Evolutionary conservation across 2,329 filamentous ascomycete species (phyloP), one percentile per base, ranked within the genome.

Genomic region (Colletotrichum spinosum): DNA sequence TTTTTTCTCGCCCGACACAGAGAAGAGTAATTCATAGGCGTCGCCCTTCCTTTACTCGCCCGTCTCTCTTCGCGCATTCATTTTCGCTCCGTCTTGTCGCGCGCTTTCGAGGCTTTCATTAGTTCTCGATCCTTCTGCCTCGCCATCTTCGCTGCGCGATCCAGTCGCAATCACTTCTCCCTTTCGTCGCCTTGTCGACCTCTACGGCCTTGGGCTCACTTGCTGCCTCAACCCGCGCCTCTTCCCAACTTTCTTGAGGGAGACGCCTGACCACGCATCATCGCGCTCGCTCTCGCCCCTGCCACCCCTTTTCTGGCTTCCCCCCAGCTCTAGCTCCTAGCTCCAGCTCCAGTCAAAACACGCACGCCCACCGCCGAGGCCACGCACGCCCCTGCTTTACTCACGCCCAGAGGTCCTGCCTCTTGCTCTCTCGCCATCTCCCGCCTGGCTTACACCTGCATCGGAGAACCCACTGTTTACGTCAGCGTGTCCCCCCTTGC

Each of bases 61-160:
- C 59, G 33, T 52, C 58, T 66, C 60, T 55, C 56, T 70, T 70
- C 64, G 69, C 69, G 68, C 68, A 67, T 68, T 67, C 69, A 56
- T 69, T 68, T 68, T 61, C 56, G 53, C 64, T 67, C 63, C 51
- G 48, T 63, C 65, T 61, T 70, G 52, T 64, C 48, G 67, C 71
- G 72, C 69, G 65, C 70, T 66, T 71, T 78, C 78, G 79, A 80
- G 78, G 76, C 79, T 80, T 80, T 85, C 67, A 76, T 74, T 85
- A 84, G 83, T 78, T 77, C 78, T 85, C 81, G 81, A 74, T 73
- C 70, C 17, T 61, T 65, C 61, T 58, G 53, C 62, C 48, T 68
- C 65, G 42, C 51, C 33, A 51, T 65, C 55, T 46, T 67, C 62
- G 62, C 63, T 68, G 67, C 68, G 68, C 67, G 66, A 68, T 58